Percentiles rank a stretch among this genome's conserved stretches.
Evolutionary conservation across 306 rosid species (phyloP).

Genomic region (Quercus rubra): DNA sequence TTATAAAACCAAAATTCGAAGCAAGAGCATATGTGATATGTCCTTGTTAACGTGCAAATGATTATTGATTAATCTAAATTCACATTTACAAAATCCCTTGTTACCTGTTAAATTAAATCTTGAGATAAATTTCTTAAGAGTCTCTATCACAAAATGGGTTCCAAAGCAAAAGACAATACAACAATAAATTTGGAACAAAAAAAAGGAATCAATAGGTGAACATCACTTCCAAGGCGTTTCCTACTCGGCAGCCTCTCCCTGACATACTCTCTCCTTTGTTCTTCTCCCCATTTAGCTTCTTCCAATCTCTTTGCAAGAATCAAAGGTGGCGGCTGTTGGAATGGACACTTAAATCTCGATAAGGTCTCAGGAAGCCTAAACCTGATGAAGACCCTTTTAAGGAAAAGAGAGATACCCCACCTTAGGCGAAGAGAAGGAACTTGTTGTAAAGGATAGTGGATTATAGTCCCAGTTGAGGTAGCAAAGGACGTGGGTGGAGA

Average conservation of each 20-base stretch:
- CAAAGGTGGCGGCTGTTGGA: conserved; percentile 71
- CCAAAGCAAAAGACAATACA: conserved; percentile 59
- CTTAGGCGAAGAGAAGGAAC: conserved; percentile 37
- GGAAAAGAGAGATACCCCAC: conserved; percentile 60
- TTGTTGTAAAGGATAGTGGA: conserved; percentile 69
- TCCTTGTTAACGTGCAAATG: no score
- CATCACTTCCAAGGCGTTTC: conserved; percentile 30
- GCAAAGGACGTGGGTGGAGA: conserved; percentile 66
- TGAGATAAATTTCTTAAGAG: background rate
- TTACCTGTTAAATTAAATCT: background rate
- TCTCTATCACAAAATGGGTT: conserved; percentile 32
- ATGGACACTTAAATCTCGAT: conserved; percentile 82
- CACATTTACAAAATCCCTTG: background rate
- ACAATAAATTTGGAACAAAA: conserved; percentile 51
- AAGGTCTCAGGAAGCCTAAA: conserved; percentile 45
- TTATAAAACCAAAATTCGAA: no score
- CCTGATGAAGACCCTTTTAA: conserved; percentile 44
- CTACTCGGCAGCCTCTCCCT: conserved; percentile 52
- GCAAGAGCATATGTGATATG: no score
- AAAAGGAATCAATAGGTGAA: conserved; percentile 52
- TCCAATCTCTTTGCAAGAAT: conserved; percentile 57
- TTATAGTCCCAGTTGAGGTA: conserved; percentile 73
- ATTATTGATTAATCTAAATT: no score
- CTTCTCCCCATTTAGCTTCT: conserved; percentile 52
- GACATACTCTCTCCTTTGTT: conserved; percentile 39